Percentiles rank a stretch among this genome's conserved stretches.
Evolutionary conservation across 164 flowering plant genomes (phyloP).

Genomic region (Cinnamomum chago): DNA sequence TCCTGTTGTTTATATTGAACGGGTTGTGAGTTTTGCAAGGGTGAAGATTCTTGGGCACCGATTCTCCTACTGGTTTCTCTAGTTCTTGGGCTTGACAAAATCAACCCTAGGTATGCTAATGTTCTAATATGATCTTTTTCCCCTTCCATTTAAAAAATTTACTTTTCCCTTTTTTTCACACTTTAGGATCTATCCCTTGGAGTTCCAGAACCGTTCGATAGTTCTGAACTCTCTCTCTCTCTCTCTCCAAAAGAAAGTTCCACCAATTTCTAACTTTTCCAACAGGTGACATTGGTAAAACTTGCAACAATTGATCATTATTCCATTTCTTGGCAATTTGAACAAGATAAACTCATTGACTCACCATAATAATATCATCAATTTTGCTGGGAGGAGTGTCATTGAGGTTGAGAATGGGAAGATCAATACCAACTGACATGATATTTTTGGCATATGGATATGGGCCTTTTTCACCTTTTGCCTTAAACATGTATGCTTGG

Average conservation of each 20-base stretch:
- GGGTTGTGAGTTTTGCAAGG: slow-evolving; percentile 57
- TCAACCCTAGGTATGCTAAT: slow-evolving; percentile 72
- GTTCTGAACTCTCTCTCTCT: too few species aligned
- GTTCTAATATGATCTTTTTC: background rate
- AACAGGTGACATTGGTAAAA: background rate
- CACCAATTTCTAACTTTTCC: background rate
- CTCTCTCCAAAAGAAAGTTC: background rate
- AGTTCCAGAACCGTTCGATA: too few species aligned
- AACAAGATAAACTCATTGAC: background rate
- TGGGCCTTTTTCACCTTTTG: too few species aligned
- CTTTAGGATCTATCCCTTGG: too few species aligned
- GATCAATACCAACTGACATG: background rate
- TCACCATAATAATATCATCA: background rate
- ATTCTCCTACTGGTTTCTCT: slow-evolving; percentile 83
- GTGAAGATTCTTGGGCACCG: slow-evolving; percentile 65
- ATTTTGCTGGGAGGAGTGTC: background rate
- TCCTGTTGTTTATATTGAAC: slow-evolving; percentile 78
- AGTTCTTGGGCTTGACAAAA: slow-evolving; percentile 95
- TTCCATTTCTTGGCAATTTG: background rate
- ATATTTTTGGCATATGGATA: background rate
- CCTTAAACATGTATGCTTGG: background rate
- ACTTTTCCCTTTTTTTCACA: too few species aligned
- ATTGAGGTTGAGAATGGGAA: background rate
- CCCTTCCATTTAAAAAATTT: background rate
- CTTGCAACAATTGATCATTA: background rate